Percentiles rank a stretch among this genome's conserved stretches.
These are phyloP conservation scores for Austroboletus novae-zelandiae DNA, from an alignment of 1,284 basidiomycete species.

Conservation along the genomic window DNA sequence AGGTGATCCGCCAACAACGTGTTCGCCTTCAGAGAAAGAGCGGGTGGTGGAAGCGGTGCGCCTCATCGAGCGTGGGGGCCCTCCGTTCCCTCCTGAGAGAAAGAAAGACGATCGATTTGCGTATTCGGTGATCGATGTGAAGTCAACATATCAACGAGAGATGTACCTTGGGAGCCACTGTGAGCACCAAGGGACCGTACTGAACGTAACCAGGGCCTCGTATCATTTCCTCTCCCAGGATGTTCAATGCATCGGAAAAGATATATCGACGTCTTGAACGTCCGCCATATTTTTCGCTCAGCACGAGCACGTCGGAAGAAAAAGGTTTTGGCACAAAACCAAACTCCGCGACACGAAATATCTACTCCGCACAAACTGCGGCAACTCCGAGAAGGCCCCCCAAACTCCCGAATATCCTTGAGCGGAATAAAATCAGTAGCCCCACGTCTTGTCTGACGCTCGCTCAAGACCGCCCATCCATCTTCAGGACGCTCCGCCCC, in stretches of 20 bases:
- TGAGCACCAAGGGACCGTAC: slow-evolving; percentile 49
- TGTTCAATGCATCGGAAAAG: slow-evolving; percentile 45
- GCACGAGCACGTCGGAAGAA: not conserved
- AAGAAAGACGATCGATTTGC: slow-evolving; percentile 9
- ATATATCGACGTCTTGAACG: slow-evolving; percentile 51
- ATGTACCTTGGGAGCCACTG: slow-evolving; percentile 54
- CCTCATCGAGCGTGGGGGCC: slow-evolving; percentile 9
- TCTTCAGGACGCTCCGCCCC: not conserved
- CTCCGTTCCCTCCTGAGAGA: slow-evolving; percentile 57
- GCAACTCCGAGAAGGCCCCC: slow-evolving; percentile 13
- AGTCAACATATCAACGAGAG: not conserved
- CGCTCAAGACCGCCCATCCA: slow-evolving; percentile 3
- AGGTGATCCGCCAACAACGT: slow-evolving; percentile 70
- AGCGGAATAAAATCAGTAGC: no score
- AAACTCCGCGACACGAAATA: slow-evolving; percentile 23
- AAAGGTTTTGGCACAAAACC: not conserved
- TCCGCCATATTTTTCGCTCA: slow-evolving; percentile 12
- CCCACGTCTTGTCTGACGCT: not conserved
- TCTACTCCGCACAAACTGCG: slow-evolving; percentile 13
- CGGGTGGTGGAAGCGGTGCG: not conserved
- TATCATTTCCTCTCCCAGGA: slow-evolving; percentile 41
- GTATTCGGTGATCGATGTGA: slow-evolving; percentile 3
- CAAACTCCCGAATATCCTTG: no score
- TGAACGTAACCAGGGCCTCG: slow-evolving; percentile 39
- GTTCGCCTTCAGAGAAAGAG: slow-evolving; percentile 47